Evolutionary conservation across 305 asterid species (phyloP).

Genomic region (Rubia balearica): DNA sequence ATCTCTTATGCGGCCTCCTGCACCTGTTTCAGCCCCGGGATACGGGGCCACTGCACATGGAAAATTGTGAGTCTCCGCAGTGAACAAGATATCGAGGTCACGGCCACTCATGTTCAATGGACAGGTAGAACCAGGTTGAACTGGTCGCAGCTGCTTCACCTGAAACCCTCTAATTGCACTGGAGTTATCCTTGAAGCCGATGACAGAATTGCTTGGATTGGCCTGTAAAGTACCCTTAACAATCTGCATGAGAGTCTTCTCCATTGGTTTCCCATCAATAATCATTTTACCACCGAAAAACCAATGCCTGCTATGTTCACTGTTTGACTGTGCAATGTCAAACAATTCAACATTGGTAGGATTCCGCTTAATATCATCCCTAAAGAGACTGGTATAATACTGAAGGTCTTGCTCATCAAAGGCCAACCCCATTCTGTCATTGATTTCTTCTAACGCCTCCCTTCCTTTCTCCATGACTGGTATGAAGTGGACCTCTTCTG

Average conservation of each 20-base stretch:
- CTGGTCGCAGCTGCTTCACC: conserved; percentile 62
- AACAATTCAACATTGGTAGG: conserved; percentile 89
- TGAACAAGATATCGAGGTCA: conserved; percentile 72
- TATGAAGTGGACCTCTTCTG: conserved; percentile 63
- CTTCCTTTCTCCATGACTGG: conserved; percentile 91
- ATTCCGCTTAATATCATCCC: conserved; percentile 68
- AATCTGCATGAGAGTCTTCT: conserved; percentile 83
- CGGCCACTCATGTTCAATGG: conserved; percentile 44
- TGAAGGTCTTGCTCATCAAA: conserved; percentile 91
- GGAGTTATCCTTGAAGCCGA: conserved; percentile 94
- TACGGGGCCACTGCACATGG: conserved; percentile 99
- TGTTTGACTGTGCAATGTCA: conserved; percentile 96
- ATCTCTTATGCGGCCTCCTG: conserved; percentile 94
- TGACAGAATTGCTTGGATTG: conserved; percentile 84
- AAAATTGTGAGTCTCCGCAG: conserved; percentile 96
- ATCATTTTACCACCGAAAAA: conserved; percentile 83
- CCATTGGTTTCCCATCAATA: conserved; percentile 67
- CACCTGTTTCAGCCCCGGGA: conserved; percentile 99
- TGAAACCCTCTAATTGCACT: conserved; percentile 86
- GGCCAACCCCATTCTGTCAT: conserved; percentile 86
- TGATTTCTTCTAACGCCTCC: conserved; percentile 81
- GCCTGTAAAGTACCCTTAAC: conserved; percentile 78
- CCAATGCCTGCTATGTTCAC: conserved; percentile 98
- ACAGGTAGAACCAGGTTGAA: conserved; percentile 65
- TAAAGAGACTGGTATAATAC: conserved; percentile 80